Evolutionary conservation across 1,139 yeast species (phyloP), one percentile per base, ranked within the genome.

Genomic region (Scheffersomyces insectosa): DNA sequence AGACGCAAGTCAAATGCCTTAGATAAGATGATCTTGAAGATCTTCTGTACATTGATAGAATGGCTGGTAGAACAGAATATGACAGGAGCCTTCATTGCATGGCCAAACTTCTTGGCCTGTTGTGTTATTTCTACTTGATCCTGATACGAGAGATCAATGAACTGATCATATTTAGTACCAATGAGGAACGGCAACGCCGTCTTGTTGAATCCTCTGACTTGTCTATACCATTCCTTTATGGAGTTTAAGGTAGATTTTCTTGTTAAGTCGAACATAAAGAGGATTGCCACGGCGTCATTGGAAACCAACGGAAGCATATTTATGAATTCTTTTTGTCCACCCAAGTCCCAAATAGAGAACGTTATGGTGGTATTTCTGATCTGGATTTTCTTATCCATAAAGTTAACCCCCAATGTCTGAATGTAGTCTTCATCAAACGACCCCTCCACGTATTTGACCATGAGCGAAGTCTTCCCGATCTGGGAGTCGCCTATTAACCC

Each of bases 401-500:
- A 93, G 60, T 93, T 93, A 46, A 95, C 98, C 5, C 99, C 99
- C 40, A 89, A 63, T 0, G 98, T 93, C 66, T 90, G 97, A 42
- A 91, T 89, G 57, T 93, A 93, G 52, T 84, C 93, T 57, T 90
- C 95, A 59, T 90, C 96, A 61, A 88, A 93, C 36, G 89, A 82
- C 41, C 96, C 96, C 60, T 93, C 97, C 15, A 93, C 98, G 59
- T 93, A 93, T 60, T 93, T 91, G 28, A 91, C 97, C 99, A 93
- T 93, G 44, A 93, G 68, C 8, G 98, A 89, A 0, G 99, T 93
- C 60, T 93, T 93, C 5, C 99, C 99, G n/a, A 93, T 93, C 57
- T 90, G 96, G 1, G 97, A 95, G 63, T 95, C 99, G 8, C 99
- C 99, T 42, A 93, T 84, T 42, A 93, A 79, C 7, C 98, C 99